A percentile compares a stretch with the other conserved stretches of the same genome.
These are phyloP conservation scores for Colletotrichum eremochloae DNA, from an alignment of 2,329 filamentous ascomycete species.

Conservation along the genomic window DNA sequence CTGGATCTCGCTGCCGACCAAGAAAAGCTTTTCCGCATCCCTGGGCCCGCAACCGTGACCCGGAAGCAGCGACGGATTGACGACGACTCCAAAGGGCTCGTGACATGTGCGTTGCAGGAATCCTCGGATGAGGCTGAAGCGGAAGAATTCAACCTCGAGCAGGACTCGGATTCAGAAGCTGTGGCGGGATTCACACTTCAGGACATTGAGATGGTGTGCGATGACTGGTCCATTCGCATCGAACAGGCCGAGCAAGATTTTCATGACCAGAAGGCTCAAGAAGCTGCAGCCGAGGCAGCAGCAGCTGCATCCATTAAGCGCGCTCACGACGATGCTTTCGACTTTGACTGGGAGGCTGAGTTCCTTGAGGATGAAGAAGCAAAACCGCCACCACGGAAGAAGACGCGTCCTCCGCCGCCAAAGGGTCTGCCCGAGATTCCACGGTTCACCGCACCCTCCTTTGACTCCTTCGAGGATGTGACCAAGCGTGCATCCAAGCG, in stretches of 20 bases:
- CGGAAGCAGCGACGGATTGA: constrained; percentile 71
- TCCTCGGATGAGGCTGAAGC: constrained; percentile 57
- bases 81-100: constrained; percentile 61
- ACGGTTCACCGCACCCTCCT: constrained; percentile 74
- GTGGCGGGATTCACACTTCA: constrained; percentile 82
- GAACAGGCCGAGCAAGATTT: constrained; percentile 59
- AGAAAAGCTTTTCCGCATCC: constrained; percentile 86
- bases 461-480: constrained; percentile 84
- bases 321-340: constrained; percentile 47
- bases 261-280: constrained; percentile 48
- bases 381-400: constrained; percentile 64
- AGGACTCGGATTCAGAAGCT: constrained; percentile 71
- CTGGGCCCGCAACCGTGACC: constrained; percentile 66
- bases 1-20: constrained; percentile 89
- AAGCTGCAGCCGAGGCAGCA: constrained; percentile 45
- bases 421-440: constrained; percentile 71
- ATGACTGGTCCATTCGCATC: constrained; percentile 83
- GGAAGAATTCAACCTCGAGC: constrained; percentile 61
- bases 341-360: constrained; percentile 75
- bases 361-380: constrained; percentile 65
- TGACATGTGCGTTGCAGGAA: constrained; percentile 59
- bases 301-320: constrained; percentile 43
- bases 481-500: constrained; percentile 81
- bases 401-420: constrained; percentile 76
- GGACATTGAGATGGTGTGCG: constrained; percentile 87